Evolutionary conservation across 2,329 filamentous ascomycete species (phyloP).

Genomic region (Alternaria sp.): DNA sequence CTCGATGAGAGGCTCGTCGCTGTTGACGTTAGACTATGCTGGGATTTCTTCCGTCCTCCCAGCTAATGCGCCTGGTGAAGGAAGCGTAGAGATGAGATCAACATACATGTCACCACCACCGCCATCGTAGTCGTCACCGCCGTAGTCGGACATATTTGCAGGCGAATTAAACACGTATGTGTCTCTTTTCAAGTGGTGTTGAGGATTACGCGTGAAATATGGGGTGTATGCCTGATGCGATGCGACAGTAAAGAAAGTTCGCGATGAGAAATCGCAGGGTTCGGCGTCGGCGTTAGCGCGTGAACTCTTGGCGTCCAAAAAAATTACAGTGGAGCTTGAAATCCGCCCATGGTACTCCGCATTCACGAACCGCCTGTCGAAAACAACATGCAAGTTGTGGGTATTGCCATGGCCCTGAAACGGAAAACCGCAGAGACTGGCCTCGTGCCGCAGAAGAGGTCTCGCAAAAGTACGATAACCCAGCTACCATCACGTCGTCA

Average conservation of each 20-base stretch:
- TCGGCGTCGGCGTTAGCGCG: constrained; percentile 26
- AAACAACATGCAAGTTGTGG: constrained; percentile 7
- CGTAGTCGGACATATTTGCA: constrained; percentile 57
- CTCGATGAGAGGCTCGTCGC: constrained; percentile 51
- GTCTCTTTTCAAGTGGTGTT: neutral
- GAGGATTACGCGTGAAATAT: constrained; percentile 10
- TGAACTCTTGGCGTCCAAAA: constrained; percentile 33
- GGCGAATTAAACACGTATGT: constrained; percentile 1
- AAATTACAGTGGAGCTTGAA: constrained; percentile 31
- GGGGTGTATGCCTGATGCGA: constrained; percentile 19
- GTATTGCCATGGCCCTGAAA: constrained; percentile 39
- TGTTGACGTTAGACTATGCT: constrained; percentile 28
- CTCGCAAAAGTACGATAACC: constrained; percentile 33
- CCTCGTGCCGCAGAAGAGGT: constrained; percentile 34
- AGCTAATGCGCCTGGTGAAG: constrained; percentile 18
- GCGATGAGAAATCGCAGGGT: constrained; percentile 30
- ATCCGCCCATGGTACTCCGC: constrained; percentile 12
- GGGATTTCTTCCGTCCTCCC: neutral
- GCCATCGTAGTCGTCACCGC: constrained; percentile 52
- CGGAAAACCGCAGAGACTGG: constrained; percentile 33
- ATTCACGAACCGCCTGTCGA: constrained; percentile 20
- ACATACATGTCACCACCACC: constrained; percentile 45
- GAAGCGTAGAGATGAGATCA: constrained; percentile 7
- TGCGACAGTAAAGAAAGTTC: constrained; percentile 26
- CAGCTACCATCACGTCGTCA: constrained; percentile 14